phyloP scores from a whole-genome alignment of 1,284 basidiomycete species.

The Naganishia sp. region DNA sequence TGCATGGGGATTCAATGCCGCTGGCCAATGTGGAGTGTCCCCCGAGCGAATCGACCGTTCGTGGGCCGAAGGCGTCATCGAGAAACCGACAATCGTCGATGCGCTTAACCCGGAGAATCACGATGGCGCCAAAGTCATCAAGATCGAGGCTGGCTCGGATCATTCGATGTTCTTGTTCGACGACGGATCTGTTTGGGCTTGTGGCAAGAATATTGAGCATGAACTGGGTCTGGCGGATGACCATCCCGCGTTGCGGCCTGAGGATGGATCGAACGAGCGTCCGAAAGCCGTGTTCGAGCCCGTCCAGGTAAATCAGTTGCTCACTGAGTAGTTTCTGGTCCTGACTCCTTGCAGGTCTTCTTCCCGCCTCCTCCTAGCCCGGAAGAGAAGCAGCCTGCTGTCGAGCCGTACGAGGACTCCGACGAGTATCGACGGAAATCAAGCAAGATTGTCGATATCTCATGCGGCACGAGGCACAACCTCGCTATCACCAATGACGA shows the following conservation, averaged over 20 bases:
- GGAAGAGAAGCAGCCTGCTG: slow-evolving; percentile 54
- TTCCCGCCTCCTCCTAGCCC: slow-evolving; percentile 62
- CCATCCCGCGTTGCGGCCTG: slow-evolving; percentile 53
- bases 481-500: slow-evolving; percentile 76
- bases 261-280: slow-evolving; percentile 45
- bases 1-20: slow-evolving; percentile 88
- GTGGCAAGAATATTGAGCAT: slow-evolving; percentile 73
- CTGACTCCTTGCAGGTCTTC: slow-evolving; percentile 53
- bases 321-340: neutral
- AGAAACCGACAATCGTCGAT: slow-evolving; percentile 68
- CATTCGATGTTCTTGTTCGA: slow-evolving; percentile 84
- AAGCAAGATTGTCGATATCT: slow-evolving; percentile 54
- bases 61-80: slow-evolving; percentile 59
- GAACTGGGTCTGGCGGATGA: slow-evolving; percentile 74
- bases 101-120: slow-evolving; percentile 68
- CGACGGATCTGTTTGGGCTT: slow-evolving; percentile 78
- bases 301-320: slow-evolving; percentile 46
- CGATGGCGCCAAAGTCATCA: slow-evolving; percentile 66
- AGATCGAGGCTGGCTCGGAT: slow-evolving; percentile 67
- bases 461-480: slow-evolving; percentile 77
- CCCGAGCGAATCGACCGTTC: slow-evolving; percentile 47
- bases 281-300: slow-evolving; percentile 59
- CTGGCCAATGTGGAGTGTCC: slow-evolving; percentile 66
- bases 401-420: slow-evolving; percentile 52
- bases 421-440: slow-evolving; percentile 67